phyloP scores from a whole-genome alignment of 768 basidiomycete genomes.

The Podaxis pistillaris region DNA sequence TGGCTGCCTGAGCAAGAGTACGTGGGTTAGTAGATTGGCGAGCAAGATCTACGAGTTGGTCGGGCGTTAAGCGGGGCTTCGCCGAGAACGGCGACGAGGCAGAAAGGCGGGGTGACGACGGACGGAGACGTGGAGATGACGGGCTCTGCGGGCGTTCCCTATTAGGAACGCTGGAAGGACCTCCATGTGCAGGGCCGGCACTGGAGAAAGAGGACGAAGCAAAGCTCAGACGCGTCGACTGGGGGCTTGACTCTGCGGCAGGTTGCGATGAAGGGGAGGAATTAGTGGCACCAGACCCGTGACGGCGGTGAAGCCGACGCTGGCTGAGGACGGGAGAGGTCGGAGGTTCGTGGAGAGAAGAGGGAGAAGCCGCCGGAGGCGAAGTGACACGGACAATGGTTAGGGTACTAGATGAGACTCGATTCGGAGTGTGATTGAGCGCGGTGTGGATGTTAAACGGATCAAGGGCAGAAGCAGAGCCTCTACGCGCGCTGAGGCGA shows the following conservation, averaged over 20 bases:
- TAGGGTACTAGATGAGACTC: constrained; percentile 59
- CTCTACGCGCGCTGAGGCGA: constrained; percentile 55
- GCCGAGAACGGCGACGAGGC: constrained; percentile 31
- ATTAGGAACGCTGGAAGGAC: constrained; percentile 18
- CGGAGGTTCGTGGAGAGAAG: constrained; percentile 33
- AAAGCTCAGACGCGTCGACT: constrained; percentile 16
- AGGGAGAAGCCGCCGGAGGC: constrained; percentile 27
- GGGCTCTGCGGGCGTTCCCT: constrained; percentile 24
- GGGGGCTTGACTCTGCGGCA: constrained; percentile 22
- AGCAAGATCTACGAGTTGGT: constrained; percentile 75
- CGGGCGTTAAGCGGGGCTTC: constrained; percentile 60
- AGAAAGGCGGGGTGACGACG: constrained; percentile 43
- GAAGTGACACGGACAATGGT: constrained; percentile 70
- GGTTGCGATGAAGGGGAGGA: constrained; percentile 22
- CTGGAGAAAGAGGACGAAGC: constrained; percentile 45
- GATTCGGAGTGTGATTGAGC: constrained; percentile 50
- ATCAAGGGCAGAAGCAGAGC: constrained; percentile 67
- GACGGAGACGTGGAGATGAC: constrained; percentile 45
- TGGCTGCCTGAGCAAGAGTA: constrained; percentile 17
- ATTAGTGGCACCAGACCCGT: constrained; percentile 3
- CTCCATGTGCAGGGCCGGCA: constrained; percentile 22
- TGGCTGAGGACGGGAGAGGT: constrained; percentile 23
- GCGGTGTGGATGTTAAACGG: constrained; percentile 58
- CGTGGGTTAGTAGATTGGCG: constrained; percentile 52
- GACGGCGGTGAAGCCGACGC: constrained; percentile 26